phyloP scores from a whole-genome alignment of 108 stramenopile species.

The Epipyxis sp. region DNA sequence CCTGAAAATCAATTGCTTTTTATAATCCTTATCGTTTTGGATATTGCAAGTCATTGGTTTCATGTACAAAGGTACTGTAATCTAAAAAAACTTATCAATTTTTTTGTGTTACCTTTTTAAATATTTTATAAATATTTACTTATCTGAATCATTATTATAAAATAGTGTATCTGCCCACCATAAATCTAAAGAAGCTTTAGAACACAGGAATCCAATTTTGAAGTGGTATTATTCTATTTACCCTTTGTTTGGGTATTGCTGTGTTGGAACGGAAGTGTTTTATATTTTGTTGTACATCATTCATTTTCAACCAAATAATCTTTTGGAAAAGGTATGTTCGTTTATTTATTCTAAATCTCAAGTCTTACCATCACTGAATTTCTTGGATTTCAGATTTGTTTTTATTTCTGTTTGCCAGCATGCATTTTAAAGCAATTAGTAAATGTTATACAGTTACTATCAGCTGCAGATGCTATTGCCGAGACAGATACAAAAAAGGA shows the following conservation, averaged over 20 bases:
- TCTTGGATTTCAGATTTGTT: conserved; percentile 31
- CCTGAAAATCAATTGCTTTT: conserved; percentile 44
- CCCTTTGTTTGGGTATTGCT: conserved; percentile 89
- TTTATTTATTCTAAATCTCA: no score
- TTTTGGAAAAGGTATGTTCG: conserved; percentile 25
- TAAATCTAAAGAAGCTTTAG: conserved; percentile 82
- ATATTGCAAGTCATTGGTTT: conserved; percentile 74
- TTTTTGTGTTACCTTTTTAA: no score
- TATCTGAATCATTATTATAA: background rate
- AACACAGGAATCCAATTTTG: conserved; percentile 73
- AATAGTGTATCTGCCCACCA: conserved; percentile 63
- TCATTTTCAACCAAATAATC: conserved; percentile 9
- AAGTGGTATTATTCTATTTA: conserved; percentile 86
- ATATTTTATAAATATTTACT: no score
- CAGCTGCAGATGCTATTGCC: conserved; percentile 43
- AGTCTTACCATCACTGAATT: no score
- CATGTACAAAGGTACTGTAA: conserved; percentile 68
- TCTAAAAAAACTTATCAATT: no score
- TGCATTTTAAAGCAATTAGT: conserved; percentile 55
- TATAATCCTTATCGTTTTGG: conserved; percentile 47
- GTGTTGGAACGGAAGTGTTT: conserved; percentile 83
- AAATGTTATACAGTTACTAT: conserved; percentile 49
- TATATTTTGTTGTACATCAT: conserved; percentile 48
- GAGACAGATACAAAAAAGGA: conserved; percentile 37
- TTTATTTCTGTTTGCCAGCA: conserved; percentile 48